phyloP scores from a whole-genome alignment of 495 filamentous ascomycete species.

The Clavariopsis aquatica region DNA sequence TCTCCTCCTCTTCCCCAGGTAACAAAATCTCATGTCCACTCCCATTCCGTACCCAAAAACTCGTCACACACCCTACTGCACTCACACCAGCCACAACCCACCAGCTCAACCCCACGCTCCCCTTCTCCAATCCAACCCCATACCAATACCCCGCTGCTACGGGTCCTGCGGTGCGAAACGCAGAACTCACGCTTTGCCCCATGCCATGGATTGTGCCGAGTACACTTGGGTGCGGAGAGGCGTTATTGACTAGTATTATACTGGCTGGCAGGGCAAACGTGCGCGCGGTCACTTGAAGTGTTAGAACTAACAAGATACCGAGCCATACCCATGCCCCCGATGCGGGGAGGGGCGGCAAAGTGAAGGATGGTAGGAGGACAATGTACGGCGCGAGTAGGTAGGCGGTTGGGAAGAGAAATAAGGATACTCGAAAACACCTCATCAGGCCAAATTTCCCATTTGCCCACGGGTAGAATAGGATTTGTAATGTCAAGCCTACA shows the following conservation, averaged over 20 bases:
- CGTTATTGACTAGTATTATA: constrained; percentile 43
- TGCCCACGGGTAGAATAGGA: constrained; percentile 40
- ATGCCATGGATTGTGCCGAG: constrained; percentile 43
- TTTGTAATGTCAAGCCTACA: constrained; percentile 40
- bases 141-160: constrained; percentile 41
- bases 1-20: constrained; percentile 35
- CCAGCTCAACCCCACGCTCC: constrained; percentile 41
- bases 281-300: constrained; percentile 40
- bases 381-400: constrained; percentile 44
- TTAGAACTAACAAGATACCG: constrained; percentile 38
- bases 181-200: constrained; percentile 38
- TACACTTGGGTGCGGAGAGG: constrained; percentile 41
- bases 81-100: constrained; percentile 36
- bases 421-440: constrained; percentile 39
- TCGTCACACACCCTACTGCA: constrained; percentile 37
- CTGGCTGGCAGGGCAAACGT: constrained; percentile 42
- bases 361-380: constrained; percentile 37
- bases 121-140: constrained; percentile 40
- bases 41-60: constrained; percentile 42
- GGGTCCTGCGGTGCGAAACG: constrained; percentile 40
- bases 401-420: constrained; percentile 42
- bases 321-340: constrained; percentile 38
- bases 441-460: constrained; percentile 41
- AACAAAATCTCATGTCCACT: constrained; percentile 43
- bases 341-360: constrained; percentile 31